Base-by-base conservation (phyloP, 2,329 filamentous ascomycete genomes). In the Leptosphaerulina australis region DNA sequence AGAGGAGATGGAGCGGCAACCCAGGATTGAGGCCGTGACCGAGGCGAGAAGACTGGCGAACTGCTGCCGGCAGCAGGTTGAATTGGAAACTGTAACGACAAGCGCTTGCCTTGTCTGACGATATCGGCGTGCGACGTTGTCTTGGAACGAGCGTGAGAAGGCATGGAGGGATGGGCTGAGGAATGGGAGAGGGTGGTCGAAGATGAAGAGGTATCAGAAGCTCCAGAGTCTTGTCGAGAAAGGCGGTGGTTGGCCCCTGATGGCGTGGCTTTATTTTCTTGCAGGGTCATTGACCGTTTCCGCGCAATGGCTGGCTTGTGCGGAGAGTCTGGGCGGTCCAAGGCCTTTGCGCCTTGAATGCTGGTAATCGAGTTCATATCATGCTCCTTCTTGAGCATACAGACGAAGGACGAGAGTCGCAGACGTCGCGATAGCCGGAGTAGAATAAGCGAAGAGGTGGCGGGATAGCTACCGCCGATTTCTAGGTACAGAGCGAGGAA, bases 11-110 rank as follows among this genome's bases (percentile, higher is more conserved):
- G 31, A 35, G 69, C 53, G 55, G 71, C 55, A 50, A 76, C 52
- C 65, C 71, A 74, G 18, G 73, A 76, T 34, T 71, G 68, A 4
- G 72, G 71, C 29, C 71, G 70, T 12, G 69, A 72, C 43, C 63
- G 70, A 35, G 60, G 69, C 17, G 70, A 65, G 47, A 61, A 58
- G 30, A 44, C 39, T 5, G 67, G 67, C 3, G 71, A 69, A 53
- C 39, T 71, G 66, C 60, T 63, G 52, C 60, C 61, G 28, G 63
- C 56, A 61, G 65, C 56, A 8, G 74, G 71, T 53, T 77, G 76
- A 35, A 80, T 75, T 22, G 78, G 78, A 51, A 80, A 79, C 31
- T 76, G 77, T 41, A 80, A 63, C 15, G 77, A 79, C 48, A 79
- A 70, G 46, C 78, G 76, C 53, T 79, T 80, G 59, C 66, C 63